Base-by-base conservation (phyloP, 2,329 filamentous ascomycete genomes). In the Epichloe glyceriae region DNA sequence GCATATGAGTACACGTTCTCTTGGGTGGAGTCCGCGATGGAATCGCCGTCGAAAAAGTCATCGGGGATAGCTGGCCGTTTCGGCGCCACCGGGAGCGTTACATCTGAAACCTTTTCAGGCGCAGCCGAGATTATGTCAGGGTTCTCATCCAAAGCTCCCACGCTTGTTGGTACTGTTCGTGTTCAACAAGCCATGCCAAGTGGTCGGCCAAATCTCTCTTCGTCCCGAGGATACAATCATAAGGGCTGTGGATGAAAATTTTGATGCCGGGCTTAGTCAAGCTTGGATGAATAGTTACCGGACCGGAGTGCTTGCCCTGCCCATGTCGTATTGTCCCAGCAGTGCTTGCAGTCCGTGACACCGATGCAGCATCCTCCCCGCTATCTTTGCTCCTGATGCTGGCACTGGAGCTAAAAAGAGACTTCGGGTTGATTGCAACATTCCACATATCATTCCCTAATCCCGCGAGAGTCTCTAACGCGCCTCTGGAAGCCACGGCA, bases 241-340 rank as follows among this genome's bases (percentile, higher is more conserved):
- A 98, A 0, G 93, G 93, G 59, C 89, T 96, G 61, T 95, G 89
- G 40, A 98, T 88, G 63, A 96, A 96, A 15, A 98, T 86, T 61
- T 97, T 76, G 58, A 75, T 66, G 2, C 78, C 75, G 47, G 72
- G 72, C 60, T 80, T 75, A 57, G 74, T 60, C 56, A 85, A 64
- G 58, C 73, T 73, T 50, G 78, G 67, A 62, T 83, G 75, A 2
- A 75, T 69, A 12, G 70, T 65, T 38, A 65, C 64, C 3, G 61
- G 55, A 3, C 56, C 53, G 6, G 60, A 51, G 40, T 58, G 41
- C 46, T 15, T 61, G 11, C 55, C 55, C 7, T 56, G 54, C 4
- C 56, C 57, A 45, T 64, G 62, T 17, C 62, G 60, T 33, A 61
- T 58, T 34, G 56, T 63, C 14, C 61, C 62, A 38, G 62, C 58